phyloP scores from a whole-genome alignment of 2,329 filamentous ascomycete species.

The Scedosporium aurantiacum region DNA sequence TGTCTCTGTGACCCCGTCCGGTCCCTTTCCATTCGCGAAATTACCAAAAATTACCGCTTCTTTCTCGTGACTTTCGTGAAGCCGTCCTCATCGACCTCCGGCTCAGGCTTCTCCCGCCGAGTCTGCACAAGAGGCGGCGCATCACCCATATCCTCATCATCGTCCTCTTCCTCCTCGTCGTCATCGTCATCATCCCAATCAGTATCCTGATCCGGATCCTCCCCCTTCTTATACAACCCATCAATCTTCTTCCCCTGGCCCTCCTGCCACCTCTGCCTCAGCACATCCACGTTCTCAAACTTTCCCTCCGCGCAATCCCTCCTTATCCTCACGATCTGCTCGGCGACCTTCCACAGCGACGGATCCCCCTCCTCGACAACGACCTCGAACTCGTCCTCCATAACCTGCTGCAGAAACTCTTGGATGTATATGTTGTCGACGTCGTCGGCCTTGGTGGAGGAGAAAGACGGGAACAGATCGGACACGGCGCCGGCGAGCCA shows the following conservation, averaged over 20 bases:
- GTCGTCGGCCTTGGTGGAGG: constrained; percentile 31
- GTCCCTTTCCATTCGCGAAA: background rate
- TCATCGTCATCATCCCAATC: constrained; percentile 53
- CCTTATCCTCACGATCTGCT: constrained; percentile 58
- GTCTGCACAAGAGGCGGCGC: constrained; percentile 49
- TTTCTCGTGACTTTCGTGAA: constrained; percentile 66
- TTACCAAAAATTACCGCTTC: constrained; percentile 38
- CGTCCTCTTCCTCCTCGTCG: constrained; percentile 38
- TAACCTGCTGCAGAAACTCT: constrained; percentile 35
- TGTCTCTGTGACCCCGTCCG: background rate
- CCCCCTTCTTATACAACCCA: constrained; percentile 42
- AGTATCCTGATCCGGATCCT: constrained; percentile 44
- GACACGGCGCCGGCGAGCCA: constrained; percentile 87
- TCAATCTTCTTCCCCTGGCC: constrained; percentile 48
- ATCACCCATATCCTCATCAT: constrained; percentile 58
- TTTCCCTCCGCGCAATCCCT: constrained; percentile 53
- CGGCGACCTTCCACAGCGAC: constrained; percentile 64
- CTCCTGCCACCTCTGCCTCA: constrained; percentile 53
- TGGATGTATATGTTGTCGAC: constrained; percentile 71
- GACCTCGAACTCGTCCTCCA: constrained; percentile 93
- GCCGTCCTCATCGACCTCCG: constrained; percentile 70
- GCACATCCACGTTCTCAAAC: constrained; percentile 50
- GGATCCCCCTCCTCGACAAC: constrained; percentile 69
- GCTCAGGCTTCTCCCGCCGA: constrained; percentile 52
- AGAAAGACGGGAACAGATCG: constrained; percentile 66